These are phyloP conservation scores for Leucaena leucocephala DNA, from an alignment of 306 rosid genomes.

Conservation along the genomic window DNA sequence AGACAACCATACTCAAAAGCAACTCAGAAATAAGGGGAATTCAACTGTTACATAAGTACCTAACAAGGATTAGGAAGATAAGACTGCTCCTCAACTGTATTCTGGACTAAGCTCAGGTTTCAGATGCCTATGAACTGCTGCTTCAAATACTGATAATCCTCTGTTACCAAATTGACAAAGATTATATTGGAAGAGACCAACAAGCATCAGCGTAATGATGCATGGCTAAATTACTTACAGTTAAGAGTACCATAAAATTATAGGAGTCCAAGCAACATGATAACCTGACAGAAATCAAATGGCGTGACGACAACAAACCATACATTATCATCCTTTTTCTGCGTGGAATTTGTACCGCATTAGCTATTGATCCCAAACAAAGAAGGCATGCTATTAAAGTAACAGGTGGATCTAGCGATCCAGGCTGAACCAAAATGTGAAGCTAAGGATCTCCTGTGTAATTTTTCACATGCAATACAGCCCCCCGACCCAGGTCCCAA, in stretches of 20 bases:
- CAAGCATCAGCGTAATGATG: not conserved
- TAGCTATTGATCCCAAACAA: slow-evolving; percentile 17
- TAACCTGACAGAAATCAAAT: slow-evolving; percentile 31
- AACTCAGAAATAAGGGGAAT: not conserved
- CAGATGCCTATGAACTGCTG: slow-evolving; percentile 15
- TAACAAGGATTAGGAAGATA: slow-evolving; percentile 18
- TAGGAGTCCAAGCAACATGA: not conserved
- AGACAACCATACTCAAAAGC: not conserved
- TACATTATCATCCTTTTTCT: slow-evolving; percentile 11
- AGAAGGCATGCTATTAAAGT: slow-evolving; percentile 31
- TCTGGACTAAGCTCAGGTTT: not conserved
- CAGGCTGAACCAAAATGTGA: slow-evolving; percentile 9
- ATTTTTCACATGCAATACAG: slow-evolving; percentile 35
- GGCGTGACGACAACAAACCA: slow-evolving; percentile 9
- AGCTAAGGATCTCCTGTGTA: slow-evolving; percentile 27
- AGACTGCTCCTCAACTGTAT: not conserved
- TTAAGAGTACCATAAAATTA: not conserved
- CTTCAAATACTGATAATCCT: not conserved
- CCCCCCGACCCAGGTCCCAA: slow-evolving; percentile 46
- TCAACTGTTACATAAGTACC: not conserved
- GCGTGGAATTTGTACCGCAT: not conserved
- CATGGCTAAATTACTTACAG: slow-evolving; percentile 16
- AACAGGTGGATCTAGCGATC: slow-evolving; percentile 22
- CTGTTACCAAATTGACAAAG: slow-evolving; percentile 6
- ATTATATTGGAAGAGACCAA: not conserved